Base-by-base conservation (phyloP, 331 rosid species). In the Erythrophleum ivorense region DNA sequence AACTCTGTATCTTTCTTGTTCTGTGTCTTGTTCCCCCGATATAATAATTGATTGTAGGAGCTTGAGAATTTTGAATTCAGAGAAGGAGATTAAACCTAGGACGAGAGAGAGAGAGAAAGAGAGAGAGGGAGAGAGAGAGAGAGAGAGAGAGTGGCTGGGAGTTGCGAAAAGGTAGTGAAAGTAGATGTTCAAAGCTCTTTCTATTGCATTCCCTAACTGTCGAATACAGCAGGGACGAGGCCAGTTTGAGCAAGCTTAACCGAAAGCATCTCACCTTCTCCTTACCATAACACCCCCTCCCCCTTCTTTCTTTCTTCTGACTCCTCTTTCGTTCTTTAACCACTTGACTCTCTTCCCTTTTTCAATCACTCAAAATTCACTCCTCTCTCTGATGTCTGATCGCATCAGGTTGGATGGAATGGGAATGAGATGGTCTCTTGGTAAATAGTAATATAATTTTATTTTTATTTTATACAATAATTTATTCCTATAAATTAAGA, bases 141-240 rank as follows among this genome's bases (percentile, higher is more conserved):
- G n/a, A n/a, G n/a, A 6, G 46, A 5, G 7, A 41, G 46, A 1
- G 40, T 41, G 4, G 46, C 46, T 41, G 4, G 46, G 46, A 3
- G 46, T 41, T 41, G 46, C 46, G 46, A 6, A 41, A 41, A 7
- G 4, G 46, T 0, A 7, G 5, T 6, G 60, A 71, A 24, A 43
- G 73, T 64, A 67, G 90, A 83, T 67, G 88, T 77, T 85, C 40
- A 65, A 87, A 87, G 90, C 88, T 88, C 71, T 85, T 87, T 71
- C 84, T 43, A 19, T 41, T 67, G 73, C 80, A 82, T 81, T 67
- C 68, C 82, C 2, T 48, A 84, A 85, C 85, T 90, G 91, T 89
- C 91, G 81, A 87, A 90, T 83, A n/a, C n/a, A n/a, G n/a, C n/a
- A n/a, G n/a, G 86, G 88, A 88, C 89, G 87, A 87, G 91, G 91